These are phyloP conservation scores for Umbilicus rupestris DNA, from an alignment of 164 flowering plant genomes.

Conservation along the genomic window DNA sequence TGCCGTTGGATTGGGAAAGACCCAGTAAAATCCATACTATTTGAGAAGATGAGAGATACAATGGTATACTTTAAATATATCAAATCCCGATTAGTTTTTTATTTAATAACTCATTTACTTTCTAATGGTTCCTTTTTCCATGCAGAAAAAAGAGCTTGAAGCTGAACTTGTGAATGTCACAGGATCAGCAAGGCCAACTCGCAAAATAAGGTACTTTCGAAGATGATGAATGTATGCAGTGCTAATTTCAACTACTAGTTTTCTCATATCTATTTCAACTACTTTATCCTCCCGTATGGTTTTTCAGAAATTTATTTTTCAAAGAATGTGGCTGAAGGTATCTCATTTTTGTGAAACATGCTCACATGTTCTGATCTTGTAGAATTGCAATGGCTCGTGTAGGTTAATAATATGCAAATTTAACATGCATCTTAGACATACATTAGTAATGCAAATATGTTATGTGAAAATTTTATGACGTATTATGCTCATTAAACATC, in stretches of 20 bases:
- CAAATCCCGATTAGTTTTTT: neutral
- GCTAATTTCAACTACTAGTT: neutral
- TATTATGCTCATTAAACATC: neutral
- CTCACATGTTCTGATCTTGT: neutral
- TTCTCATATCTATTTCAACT: neutral
- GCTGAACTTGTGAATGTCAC: conserved; percentile 94
- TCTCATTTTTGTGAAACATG: neutral
- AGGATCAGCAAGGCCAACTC: conserved; percentile 71
- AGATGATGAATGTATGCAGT: neutral
- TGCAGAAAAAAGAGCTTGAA: conserved; percentile 95
- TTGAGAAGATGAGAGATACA: conserved; percentile 98
- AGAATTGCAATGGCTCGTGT: neutral
- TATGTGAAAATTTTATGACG: neutral
- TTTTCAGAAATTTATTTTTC: too few relatives aligned
- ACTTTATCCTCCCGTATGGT: neutral
- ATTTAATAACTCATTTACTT: neutral
- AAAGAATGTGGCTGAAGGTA: too few relatives aligned
- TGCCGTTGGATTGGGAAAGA: conserved; percentile 99
- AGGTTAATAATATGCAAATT: neutral
- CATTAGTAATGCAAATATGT: too few relatives aligned
- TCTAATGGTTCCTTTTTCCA: conserved; percentile 9
- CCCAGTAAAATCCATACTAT: conserved; percentile 79
- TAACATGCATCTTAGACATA: neutral
- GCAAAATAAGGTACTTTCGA: conserved; percentile 70
- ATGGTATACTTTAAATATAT: conserved; percentile 42